A percentile compares a stretch with the other conserved stretches of the same genome.
These are phyloP conservation scores for Fraxinus nigra DNA, from an alignment of 305 asterid species.

Conservation along the genomic window DNA sequence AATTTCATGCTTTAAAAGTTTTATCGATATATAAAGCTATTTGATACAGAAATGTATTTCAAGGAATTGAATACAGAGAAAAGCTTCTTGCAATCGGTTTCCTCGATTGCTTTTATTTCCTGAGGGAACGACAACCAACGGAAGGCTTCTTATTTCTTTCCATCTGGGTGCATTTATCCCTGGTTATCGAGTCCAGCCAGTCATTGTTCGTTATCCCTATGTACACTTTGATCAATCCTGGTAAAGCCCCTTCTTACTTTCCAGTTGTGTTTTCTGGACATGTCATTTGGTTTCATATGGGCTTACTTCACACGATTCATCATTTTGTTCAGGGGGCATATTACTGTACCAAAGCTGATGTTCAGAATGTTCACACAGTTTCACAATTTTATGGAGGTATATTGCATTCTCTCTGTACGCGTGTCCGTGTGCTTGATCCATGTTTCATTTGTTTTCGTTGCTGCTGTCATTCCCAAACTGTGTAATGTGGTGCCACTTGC, in stretches of 20 bases:
- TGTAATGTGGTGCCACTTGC: background rate
- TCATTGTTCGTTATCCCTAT: constrained; percentile 80
- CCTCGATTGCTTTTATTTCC: constrained; percentile 98
- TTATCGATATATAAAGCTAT: constrained; percentile 70
- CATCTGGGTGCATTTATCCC: constrained; percentile 98
- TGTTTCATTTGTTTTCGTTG: background rate
- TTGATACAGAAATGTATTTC: constrained; percentile 88
- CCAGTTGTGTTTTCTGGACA: background rate
- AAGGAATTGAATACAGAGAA: constrained; percentile 97
- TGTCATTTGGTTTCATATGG: constrained; percentile 14
- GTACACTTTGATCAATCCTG: constrained; percentile 99
- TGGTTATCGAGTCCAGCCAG: constrained; percentile 92
- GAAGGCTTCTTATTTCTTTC: constrained; percentile 83
- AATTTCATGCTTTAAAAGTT: constrained; percentile 34
- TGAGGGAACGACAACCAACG: constrained; percentile 98
- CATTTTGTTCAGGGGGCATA: constrained; percentile 66
- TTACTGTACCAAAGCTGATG: constrained; percentile 69
- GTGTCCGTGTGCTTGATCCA: background rate
- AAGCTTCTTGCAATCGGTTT: constrained; percentile 74
- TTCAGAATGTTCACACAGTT: constrained; percentile 96
- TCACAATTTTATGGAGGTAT: constrained; percentile 99
- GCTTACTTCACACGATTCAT: constrained; percentile 4
- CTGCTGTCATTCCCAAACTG: background rate
- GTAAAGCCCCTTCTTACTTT: constrained; percentile 38
- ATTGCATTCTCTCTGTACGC: background rate